Percentiles rank a stretch among this genome's conserved stretches.
These are phyloP conservation scores for Phlyctochytrium bullatum DNA, from an alignment of 192 early-diverging fungal species.

Conservation along the genomic window DNA sequence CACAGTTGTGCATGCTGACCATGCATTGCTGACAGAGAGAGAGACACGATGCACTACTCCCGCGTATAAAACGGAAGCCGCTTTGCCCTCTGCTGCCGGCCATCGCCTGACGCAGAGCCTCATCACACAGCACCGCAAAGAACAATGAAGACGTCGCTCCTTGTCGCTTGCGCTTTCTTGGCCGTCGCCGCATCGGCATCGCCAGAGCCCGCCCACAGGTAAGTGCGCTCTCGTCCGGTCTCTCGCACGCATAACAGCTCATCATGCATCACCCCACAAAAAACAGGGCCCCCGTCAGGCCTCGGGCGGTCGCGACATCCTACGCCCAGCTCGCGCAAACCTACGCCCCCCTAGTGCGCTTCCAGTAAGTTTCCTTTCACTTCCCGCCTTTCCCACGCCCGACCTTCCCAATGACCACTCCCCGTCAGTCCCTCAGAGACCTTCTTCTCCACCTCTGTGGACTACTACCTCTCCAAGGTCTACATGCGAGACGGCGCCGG, in stretches of 20 bases:
- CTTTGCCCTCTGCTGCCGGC: too few species aligned
- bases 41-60: too few species aligned
- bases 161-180: not conserved
- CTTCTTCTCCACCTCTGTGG: not conserved
- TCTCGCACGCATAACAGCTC: too few species aligned
- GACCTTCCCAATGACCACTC: not conserved
- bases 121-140: too few species aligned
- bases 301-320: too few species aligned
- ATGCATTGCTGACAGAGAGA: too few species aligned
- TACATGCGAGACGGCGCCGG: slow-evolving; percentile 1
- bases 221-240: too few species aligned
- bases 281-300: not conserved
- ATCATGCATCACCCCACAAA: too few species aligned
- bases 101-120: too few species aligned
- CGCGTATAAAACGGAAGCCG: too few species aligned
- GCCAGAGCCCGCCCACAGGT: not conserved
- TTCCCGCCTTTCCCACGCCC: not conserved
- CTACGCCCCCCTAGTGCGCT: slow-evolving; percentile 4
- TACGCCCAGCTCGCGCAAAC: not conserved
- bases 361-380: not conserved
- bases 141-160: too few species aligned
- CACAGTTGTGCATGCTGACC: too few species aligned
- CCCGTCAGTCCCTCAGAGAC: not conserved
- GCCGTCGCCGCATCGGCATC: not conserved
- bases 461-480: slow-evolving; percentile 6